Conservation (phyloP, 306 rosid species). For the Pyrus bretschneideri region DNA sequence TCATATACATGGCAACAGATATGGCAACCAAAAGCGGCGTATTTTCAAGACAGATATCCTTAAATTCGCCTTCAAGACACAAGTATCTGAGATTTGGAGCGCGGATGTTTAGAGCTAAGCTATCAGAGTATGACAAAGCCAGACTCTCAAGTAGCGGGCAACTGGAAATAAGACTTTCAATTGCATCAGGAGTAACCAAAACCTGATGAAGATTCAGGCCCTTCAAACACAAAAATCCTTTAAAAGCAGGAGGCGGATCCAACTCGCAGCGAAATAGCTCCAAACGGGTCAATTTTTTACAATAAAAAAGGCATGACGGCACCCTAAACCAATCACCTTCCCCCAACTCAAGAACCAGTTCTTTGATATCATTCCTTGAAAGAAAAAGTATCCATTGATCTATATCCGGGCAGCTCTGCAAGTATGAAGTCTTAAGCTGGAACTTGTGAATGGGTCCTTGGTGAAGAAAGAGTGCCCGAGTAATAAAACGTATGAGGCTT, state of each 20-base stretch:
- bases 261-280: conserved; percentile 74
- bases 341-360: conserved; percentile 63
- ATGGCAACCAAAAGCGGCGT: conserved; percentile 59
- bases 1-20: conserved; percentile 66
- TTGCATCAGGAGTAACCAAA: conserved; percentile 55
- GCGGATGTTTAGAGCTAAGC: conserved; percentile 50
- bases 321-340: conserved; percentile 68
- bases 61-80: conserved; percentile 84
- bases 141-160: conserved; percentile 73
- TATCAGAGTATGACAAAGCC: conserved; percentile 56
- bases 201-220: conserved; percentile 72
- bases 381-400: conserved; percentile 91
- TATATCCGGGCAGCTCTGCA: conserved; percentile 65
- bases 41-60: conserved; percentile 65
- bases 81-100: conserved; percentile 79
- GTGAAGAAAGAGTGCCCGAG: conserved; percentile 70
- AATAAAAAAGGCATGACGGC: conserved; percentile 70
- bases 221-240: conserved; percentile 56
- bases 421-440: conserved; percentile 39
- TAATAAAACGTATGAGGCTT: conserved; percentile 47
- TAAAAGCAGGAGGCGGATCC: conserved; percentile 65
- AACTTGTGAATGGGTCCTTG: conserved; percentile 90
- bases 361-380: conserved; percentile 69
- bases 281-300: conserved; percentile 56
- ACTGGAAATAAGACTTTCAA: conserved; percentile 65